Conservation (phyloP, 768 basidiomycete species). For the Floccularia luteovirens region DNA sequence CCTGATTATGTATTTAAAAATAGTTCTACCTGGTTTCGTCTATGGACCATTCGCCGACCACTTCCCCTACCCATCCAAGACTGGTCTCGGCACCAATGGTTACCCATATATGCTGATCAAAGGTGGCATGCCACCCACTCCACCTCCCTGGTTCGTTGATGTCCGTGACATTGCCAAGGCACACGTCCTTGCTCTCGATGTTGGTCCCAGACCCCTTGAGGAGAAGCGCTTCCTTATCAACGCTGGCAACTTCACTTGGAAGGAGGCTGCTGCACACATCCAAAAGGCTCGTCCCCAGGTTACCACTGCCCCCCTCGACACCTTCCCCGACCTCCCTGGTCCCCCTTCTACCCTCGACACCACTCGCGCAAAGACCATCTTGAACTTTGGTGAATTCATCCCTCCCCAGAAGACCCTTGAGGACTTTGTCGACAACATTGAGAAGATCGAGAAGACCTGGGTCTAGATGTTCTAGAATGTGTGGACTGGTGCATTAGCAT, state of each 20-base stretch:
- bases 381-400: constrained; percentile 17
- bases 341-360: constrained; percentile 8
- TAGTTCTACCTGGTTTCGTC: constrained; percentile 29
- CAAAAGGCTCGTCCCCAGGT: constrained; percentile 15
- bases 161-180: constrained; percentile 27
- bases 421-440: constrained; percentile 17
- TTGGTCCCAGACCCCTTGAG: constrained; percentile 13
- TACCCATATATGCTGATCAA: constrained; percentile 18
- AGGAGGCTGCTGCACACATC: constrained; percentile 17
- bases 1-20: neutral
- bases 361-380: constrained; percentile 12
- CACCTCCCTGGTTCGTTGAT: constrained; percentile 23
- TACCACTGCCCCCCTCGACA: constrained; percentile 7
- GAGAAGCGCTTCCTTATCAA: constrained; percentile 23
- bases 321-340: constrained; percentile 6
- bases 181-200: constrained; percentile 22
- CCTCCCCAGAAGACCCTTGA: constrained; percentile 17
- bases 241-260: constrained; percentile 19
- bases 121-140: constrained; percentile 11
- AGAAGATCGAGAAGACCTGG: constrained; percentile 18
- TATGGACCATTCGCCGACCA: constrained; percentile 25
- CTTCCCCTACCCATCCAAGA: constrained; percentile 17
- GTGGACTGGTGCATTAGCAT: no score
- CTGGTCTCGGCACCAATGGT: constrained; percentile 20
- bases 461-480: neutral